Evolutionary conservation across 768 basidiomycete genomes (phyloP), one percentile per base, ranked within the genome.

Genomic region (Naganishia randhawae): DNA sequence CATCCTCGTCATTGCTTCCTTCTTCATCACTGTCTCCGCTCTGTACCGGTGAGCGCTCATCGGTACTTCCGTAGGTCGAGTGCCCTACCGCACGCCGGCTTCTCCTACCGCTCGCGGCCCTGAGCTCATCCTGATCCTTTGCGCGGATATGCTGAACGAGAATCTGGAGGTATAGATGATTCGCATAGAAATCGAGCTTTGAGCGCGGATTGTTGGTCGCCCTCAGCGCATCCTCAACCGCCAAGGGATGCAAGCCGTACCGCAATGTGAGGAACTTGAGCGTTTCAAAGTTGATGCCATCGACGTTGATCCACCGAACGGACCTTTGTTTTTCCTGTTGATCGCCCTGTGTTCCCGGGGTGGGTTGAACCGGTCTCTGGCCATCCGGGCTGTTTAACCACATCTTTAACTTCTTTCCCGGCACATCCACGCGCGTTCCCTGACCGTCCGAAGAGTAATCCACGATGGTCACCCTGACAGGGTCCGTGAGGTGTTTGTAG

Each of bases 161-260:
- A 54, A 78, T 69, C 57, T 80, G 78, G 2, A 75, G 65, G 65
- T 80, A 80, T 13, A 80, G 72, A 65, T 78, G 77, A 53, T 76
- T 73, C n/a, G 67, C 55, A 73, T 80, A 80, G 65, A 80, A 80
- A 66, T 80, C 78, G 22, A 80, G 48, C 64, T 80, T 80, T 37
- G 73, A 74, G 31, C 78, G 76, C 16, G 77, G 78, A 33, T 75
- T 76, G 69, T 78, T 77, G 61, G 65, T 69, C 16, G 74, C 70
- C 45, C 76, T 74, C 13, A 80, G 66, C 22, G 76, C 72, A 61
- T 80, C 78, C 73, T 80, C 78, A 6, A 80, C 74, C 2, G 78
- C 76, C 1, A 80, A 70, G 1, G 78, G 78, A 55, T 80, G 78
- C 16, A 80, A 73, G 32, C 74, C 71, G 50, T 73, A 80, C 41